Base-by-base conservation (phyloP, 148 eudicot species). In the Cornus suecica region DNA sequence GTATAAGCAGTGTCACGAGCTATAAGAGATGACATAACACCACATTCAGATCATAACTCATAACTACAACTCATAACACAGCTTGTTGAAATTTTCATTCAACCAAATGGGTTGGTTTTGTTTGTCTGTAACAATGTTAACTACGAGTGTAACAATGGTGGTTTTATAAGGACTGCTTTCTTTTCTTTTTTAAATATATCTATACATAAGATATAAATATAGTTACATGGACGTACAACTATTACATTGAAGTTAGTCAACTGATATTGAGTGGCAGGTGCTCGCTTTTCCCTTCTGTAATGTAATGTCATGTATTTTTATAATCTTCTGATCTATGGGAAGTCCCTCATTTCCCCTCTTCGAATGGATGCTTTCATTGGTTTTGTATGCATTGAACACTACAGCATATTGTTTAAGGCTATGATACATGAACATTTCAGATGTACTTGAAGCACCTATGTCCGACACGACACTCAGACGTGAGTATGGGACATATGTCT, bases 331-430 rank as follows among this genome's bases (percentile, higher is more conserved):
- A 37, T 37, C 42, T 58, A 37, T 76, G 45, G 45, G 30, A 63
- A 70, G 11, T 26, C 60, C 48, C 1, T 31, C 60, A 3, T 23
- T 15, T 32, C 51, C 37, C 64, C 4, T 48, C 56, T 26, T 14
- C 20, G 24, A 22, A 56, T 54, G 32, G 48, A 41, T 25, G 74
- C 79, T 62, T 41, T 62, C 29, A n/a, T 70, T 45, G 42, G 61
- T 69, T 74, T 74, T 27, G 42, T 8, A n/a, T 10, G 5, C 62
- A 24, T 23, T 32, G 15, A 56, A 41, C 30, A 23, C 29, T 9
- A 20, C 4, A 70, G 16, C 27, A 60, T 9, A 76, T 34, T 32
- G 34, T 64, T 37, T 37, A 37, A 37, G 42, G 42, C 42, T 37
- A 37, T 37, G 42, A 1, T 37, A 37, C 42, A 37, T 37, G 42